These are phyloP conservation scores for Forsythia suspensa DNA, from an alignment of 257 asterid species.

Conservation along the genomic window DNA sequence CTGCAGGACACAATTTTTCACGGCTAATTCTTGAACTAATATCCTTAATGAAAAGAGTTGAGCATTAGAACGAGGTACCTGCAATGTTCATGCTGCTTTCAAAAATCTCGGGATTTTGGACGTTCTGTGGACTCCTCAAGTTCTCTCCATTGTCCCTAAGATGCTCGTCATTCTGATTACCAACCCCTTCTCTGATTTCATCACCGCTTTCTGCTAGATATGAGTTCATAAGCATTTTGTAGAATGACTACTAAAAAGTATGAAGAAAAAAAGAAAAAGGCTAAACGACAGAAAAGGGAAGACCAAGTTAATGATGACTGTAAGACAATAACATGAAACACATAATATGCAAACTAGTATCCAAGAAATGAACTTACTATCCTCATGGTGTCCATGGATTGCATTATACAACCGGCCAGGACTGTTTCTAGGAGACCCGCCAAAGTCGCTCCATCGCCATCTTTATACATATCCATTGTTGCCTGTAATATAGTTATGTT, in stretches of 20 bases:
- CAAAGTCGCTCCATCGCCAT: conserved; percentile 10
- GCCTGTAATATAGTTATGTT: conserved; percentile 16
- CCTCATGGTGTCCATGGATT: background rate
- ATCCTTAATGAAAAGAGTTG: background rate
- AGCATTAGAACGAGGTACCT: conserved; percentile 33
- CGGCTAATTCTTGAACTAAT: background rate
- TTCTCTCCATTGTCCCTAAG: conserved; percentile 18
- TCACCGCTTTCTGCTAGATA: conserved; percentile 29
- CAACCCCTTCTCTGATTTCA: conserved; percentile 25
- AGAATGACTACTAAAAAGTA: background rate
- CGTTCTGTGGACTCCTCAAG: conserved; percentile 19
- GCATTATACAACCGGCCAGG: conserved; percentile 2
- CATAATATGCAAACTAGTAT: background rate
- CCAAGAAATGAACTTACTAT: conserved; percentile 22
- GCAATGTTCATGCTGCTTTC: conserved; percentile 26
- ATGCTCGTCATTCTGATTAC: conserved; percentile 20
- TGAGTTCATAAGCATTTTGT: conserved; percentile 12
- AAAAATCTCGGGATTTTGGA: conserved; percentile 13
- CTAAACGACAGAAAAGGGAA: background rate
- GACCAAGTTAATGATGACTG: background rate
- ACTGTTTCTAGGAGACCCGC: background rate
- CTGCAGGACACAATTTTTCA: background rate
- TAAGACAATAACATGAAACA: background rate
- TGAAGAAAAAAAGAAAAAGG: background rate
- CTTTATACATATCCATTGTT: conserved; percentile 5